Percentiles rank a stretch among this genome's conserved stretches.
Evolutionary conservation across 139 green algal genomes (phyloP).

Genomic region (Eudorina sp.): DNA sequence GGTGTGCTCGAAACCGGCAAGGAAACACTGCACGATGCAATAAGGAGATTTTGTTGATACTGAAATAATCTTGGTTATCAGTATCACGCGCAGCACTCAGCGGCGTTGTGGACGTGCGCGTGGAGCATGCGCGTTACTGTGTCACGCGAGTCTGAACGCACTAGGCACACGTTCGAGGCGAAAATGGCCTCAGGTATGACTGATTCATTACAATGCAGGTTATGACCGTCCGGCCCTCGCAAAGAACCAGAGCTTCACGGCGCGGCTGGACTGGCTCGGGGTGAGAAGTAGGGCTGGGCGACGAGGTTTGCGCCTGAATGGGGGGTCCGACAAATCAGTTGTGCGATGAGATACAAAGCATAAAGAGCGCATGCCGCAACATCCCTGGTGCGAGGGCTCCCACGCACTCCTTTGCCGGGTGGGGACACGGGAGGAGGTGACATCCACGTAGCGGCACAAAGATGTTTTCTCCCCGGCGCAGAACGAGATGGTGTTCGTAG

Average conservation of each 20-base stretch:
- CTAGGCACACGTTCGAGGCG: neutral
- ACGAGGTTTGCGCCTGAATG: neutral
- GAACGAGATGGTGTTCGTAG: too few species aligned
- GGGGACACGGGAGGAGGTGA: too few species aligned
- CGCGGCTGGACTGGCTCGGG: conserved; percentile 39
- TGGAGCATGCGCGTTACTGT: neutral
- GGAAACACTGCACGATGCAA: neutral
- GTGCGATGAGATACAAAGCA: too few species aligned
- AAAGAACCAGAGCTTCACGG: conserved; percentile 11
- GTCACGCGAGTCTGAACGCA: neutral
- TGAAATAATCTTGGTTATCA: neutral
- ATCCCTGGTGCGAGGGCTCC: too few species aligned
- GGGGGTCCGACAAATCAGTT: neutral
- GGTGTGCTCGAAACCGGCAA: neutral
- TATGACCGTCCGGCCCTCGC: conserved; percentile 30
- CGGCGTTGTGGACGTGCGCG: neutral
- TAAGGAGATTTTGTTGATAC: neutral
- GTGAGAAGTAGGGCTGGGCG: neutral
- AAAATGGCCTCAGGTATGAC: neutral
- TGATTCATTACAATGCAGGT: neutral
- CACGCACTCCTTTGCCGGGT: too few species aligned
- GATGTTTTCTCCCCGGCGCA: too few species aligned
- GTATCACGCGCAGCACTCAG: neutral
- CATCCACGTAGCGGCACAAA: too few species aligned
- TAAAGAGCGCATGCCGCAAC: too few species aligned